Evolutionary conservation across 2,329 filamentous ascomycete species (phyloP).

Genomic region (Diplodia seriata): DNA sequence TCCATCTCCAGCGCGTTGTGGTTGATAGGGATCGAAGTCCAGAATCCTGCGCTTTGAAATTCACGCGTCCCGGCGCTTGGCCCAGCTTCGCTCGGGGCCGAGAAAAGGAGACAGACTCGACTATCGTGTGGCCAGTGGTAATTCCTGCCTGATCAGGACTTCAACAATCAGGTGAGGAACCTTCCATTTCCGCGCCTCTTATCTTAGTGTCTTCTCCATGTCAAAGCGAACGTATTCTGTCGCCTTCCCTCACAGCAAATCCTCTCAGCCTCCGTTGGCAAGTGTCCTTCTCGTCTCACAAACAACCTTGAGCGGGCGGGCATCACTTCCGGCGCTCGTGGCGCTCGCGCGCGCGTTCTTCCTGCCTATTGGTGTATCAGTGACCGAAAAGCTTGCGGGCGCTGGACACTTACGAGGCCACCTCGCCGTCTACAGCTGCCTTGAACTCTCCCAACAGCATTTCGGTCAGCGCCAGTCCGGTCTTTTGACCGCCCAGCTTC

Average conservation of each 20-base stretch:
- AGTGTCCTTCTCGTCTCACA: not conserved
- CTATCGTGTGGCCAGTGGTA: not conserved
- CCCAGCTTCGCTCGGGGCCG: not conserved
- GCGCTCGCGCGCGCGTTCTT: not conserved
- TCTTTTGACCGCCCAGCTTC: conserved; percentile 15
- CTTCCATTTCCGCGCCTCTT: not conserved
- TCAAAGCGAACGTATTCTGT: not conserved
- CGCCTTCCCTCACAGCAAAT: not conserved
- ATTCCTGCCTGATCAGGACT: conserved; percentile 13
- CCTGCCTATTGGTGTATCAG: conserved; percentile 10
- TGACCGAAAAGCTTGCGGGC: not conserved
- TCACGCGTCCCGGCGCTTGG: not conserved
- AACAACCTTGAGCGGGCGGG: not conserved
- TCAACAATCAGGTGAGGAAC: not conserved
- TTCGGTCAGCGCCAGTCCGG: conserved; percentile 7
- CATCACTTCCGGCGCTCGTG: not conserved
- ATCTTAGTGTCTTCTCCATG: not conserved
- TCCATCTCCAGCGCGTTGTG: not conserved
- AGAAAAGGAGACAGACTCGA: not conserved
- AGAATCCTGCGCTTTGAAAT: conserved; percentile 1
- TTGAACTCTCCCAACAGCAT: conserved; percentile 25
- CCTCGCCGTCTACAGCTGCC: conserved; percentile 24
- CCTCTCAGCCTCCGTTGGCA: not conserved
- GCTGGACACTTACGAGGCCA: conserved; percentile 2
- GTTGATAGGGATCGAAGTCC: not conserved